phyloP scores from a whole-genome alignment of 1,139 yeast species.

The Magnusiomyces sp. region DNA sequence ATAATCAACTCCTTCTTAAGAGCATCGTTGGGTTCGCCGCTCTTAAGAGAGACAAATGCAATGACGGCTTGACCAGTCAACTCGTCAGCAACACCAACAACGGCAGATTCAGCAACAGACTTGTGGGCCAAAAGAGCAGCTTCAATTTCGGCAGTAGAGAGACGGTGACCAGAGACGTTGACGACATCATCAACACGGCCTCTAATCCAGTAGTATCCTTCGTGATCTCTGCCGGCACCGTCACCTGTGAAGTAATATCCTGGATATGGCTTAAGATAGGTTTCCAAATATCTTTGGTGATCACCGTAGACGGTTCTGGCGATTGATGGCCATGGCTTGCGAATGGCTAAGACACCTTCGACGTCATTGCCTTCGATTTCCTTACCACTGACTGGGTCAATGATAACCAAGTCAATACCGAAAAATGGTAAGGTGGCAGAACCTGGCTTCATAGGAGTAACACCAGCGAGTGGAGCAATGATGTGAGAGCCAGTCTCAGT shows the following conservation, averaged over 20 bases:
- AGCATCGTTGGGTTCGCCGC: slow-evolving; percentile 26
- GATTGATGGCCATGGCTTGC: slow-evolving; percentile 86
- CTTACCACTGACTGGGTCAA: slow-evolving; percentile 76
- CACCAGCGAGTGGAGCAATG: slow-evolving; percentile 85
- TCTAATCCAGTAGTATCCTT: slow-evolving; percentile 90
- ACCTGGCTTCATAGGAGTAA: slow-evolving; percentile 84
- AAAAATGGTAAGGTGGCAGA: slow-evolving; percentile 87
- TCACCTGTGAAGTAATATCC: slow-evolving; percentile 93
- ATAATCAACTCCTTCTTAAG: slow-evolving; percentile 67
- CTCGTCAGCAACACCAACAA: slow-evolving; percentile 80
- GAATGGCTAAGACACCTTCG: slow-evolving; percentile 82
- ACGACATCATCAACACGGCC: slow-evolving; percentile 95
- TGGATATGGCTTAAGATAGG: slow-evolving; percentile 84
- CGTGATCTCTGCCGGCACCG: slow-evolving; percentile 91
- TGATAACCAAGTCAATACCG: slow-evolving; percentile 73
- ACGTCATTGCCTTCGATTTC: slow-evolving; percentile 76
- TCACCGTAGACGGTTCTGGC: slow-evolving; percentile 85
- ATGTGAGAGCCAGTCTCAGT: slow-evolving; percentile 89
- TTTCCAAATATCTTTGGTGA: slow-evolving; percentile 74
- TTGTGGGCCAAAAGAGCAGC: slow-evolving; percentile 69
- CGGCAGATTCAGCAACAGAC: slow-evolving; percentile 78
- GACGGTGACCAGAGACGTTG: slow-evolving; percentile 85
- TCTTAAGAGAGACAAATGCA: slow-evolving; percentile 73
- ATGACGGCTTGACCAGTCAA: slow-evolving; percentile 88
- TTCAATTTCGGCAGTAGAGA: slow-evolving; percentile 88